A percentile compares a stretch with the other conserved stretches of the same genome.
Evolutionary conservation across 129 eudicot genomes (phyloP).

Genomic region (Kitagawia praeruptora): DNA sequence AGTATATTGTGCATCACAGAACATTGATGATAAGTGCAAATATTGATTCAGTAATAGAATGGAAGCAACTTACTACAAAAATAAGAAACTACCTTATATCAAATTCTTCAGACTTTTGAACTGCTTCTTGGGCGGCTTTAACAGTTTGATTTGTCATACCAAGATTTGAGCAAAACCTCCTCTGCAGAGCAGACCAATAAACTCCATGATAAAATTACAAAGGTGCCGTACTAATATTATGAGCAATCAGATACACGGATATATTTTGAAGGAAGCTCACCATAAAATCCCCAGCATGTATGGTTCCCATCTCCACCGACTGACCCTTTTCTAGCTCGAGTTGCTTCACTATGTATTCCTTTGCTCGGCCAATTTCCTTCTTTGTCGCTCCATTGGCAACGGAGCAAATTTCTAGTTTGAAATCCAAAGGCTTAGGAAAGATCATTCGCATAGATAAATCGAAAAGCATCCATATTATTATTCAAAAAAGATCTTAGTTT

Average conservation of each 20-base stretch:
- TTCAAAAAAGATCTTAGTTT: slow-evolving; percentile 16
- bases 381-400: slow-evolving; percentile 88
- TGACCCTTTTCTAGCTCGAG: slow-evolving; percentile 83
- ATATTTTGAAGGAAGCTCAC: slow-evolving; percentile 22
- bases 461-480: slow-evolving; percentile 21
- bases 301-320: slow-evolving; percentile 83
- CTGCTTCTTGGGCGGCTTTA: slow-evolving; percentile 93
- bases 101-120: slow-evolving; percentile 62
- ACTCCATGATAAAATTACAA: not conserved
- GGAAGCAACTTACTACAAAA: not conserved
- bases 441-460: slow-evolving; percentile 32
- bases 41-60: not conserved
- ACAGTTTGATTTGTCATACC: slow-evolving; percentile 80
- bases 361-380: slow-evolving; percentile 94
- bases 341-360: slow-evolving; percentile 79
- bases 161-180: slow-evolving; percentile 92
- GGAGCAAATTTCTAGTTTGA: slow-evolving; percentile 81
- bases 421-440: slow-evolving; percentile 42
- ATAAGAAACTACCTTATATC: slow-evolving; percentile 62
- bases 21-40: not conserved
- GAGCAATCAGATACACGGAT: not conserved
- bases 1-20: not conserved
- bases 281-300: slow-evolving; percentile 94
- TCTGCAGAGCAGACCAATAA: slow-evolving; percentile 29
- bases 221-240: not conserved